A percentile compares a stretch with the other conserved stretches of the same genome.
These are phyloP conservation scores for Cercospora sojina DNA, from an alignment of 2,329 filamentous ascomycete genomes.

Conservation along the genomic window DNA sequence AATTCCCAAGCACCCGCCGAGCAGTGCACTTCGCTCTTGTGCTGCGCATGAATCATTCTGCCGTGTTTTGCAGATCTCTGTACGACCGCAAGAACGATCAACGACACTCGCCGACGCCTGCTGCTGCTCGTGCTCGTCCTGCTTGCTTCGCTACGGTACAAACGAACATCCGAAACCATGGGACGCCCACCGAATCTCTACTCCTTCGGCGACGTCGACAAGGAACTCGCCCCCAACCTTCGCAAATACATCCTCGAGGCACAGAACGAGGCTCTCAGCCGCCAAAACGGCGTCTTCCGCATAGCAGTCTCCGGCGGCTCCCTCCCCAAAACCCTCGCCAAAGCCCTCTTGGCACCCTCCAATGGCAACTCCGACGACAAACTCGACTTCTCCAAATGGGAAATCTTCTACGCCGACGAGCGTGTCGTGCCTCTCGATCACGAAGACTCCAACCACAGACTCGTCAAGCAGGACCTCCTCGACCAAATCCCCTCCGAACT, in stretches of 20 bases:
- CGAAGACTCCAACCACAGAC: conserved; percentile 87
- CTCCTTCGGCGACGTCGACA: conserved; percentile 70
- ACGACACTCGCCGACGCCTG: background rate
- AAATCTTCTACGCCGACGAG: conserved; percentile 98
- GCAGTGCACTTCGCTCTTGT: background rate
- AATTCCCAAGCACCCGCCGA: background rate
- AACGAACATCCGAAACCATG: conserved; percentile 29
- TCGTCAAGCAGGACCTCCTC: conserved; percentile 83
- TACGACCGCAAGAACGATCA: background rate
- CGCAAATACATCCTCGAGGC: conserved; percentile 78
- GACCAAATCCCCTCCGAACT: conserved; percentile 75
- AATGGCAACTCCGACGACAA: conserved; percentile 57
- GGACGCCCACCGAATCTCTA: conserved; percentile 62
- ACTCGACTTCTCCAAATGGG: conserved; percentile 82
- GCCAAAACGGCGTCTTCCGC: conserved; percentile 77
- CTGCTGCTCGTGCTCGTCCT: background rate
- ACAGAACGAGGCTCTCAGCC: conserved; percentile 75
- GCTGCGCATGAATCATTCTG: background rate
- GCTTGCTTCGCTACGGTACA: background rate
- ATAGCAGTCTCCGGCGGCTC: conserved; percentile 92
- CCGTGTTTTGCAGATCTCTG: background rate
- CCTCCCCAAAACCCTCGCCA: conserved; percentile 81
- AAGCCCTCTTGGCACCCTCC: conserved; percentile 67
- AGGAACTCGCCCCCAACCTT: conserved; percentile 71
- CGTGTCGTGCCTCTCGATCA: conserved; percentile 89